A percentile compares a stretch with the other conserved stretches of the same genome.
These are phyloP conservation scores for Talaromyces ruber DNA, from an alignment of 495 filamentous ascomycete species.

Conservation along the genomic window DNA sequence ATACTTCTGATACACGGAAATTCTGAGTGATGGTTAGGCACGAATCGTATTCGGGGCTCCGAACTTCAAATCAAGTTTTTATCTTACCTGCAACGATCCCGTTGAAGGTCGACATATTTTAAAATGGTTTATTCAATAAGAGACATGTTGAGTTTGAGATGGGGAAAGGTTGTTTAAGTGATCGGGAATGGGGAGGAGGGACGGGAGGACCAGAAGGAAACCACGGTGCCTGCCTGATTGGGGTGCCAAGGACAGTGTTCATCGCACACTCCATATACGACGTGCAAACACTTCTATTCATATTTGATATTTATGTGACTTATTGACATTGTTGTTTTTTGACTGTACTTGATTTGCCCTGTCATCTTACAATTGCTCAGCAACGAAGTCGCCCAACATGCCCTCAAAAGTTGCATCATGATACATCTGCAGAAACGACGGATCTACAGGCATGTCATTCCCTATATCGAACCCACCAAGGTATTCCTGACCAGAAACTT, in stretches of 20 bases:
- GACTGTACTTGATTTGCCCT: neutral
- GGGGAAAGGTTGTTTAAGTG: neutral
- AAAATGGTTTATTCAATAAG: neutral
- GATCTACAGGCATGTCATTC: neutral
- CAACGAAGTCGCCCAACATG: neutral
- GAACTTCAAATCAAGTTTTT: slow-evolving; percentile 2
- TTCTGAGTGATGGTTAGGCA: slow-evolving; percentile 23
- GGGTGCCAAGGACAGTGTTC: neutral
- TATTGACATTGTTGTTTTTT: neutral
- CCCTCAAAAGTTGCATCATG: neutral
- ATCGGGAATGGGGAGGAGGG: neutral
- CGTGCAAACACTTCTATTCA: neutral
- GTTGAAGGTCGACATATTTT: slow-evolving; percentile 71
- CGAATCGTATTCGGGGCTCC: neutral
- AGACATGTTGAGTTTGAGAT: neutral
- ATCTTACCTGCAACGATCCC: slow-evolving; percentile 52
- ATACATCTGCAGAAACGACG: neutral
- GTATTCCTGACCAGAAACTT: neutral
- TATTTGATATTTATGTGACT: neutral
- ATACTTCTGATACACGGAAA: slow-evolving; percentile 63
- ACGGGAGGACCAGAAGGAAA: neutral
- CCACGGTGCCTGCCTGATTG: neutral
- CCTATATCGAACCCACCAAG: neutral
- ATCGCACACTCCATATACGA: neutral
- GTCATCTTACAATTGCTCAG: neutral